Evolutionary conservation across 2,329 filamentous ascomycete genomes (phyloP).

Genomic region (Tolypocladium capitatum): DNA sequence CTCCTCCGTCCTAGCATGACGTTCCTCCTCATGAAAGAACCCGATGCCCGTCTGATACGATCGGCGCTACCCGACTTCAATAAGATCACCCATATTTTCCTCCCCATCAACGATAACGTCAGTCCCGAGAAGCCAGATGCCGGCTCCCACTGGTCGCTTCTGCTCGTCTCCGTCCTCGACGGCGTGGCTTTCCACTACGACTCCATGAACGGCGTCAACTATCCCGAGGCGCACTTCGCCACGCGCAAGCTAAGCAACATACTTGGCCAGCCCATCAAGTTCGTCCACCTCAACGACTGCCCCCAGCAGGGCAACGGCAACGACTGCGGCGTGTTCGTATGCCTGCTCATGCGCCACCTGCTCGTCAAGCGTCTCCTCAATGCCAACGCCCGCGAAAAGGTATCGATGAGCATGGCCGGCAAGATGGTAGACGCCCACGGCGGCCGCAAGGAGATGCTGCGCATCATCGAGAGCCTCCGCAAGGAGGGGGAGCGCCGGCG

Average conservation of each 20-base stretch:
- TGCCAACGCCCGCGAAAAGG: conserved; percentile 70
- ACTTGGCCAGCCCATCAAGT: conserved; percentile 54
- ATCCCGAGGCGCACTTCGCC: conserved; percentile 55
- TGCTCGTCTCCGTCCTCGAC: conserved; percentile 80
- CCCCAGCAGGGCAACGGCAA: conserved; percentile 86
- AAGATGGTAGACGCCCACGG: conserved; percentile 70
- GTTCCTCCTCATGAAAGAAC: conserved; percentile 73
- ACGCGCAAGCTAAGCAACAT: conserved; percentile 57
- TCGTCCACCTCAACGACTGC: conserved; percentile 70
- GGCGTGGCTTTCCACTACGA: conserved; percentile 95
- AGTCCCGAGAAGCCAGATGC: conserved; percentile 70
- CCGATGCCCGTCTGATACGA: conserved; percentile 39
- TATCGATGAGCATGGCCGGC: conserved; percentile 85
- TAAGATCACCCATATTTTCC: conserved; percentile 79
- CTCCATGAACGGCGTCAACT: conserved; percentile 65
- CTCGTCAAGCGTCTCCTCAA: conserved; percentile 70
- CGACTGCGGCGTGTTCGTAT: conserved; percentile 94
- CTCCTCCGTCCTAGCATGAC: conserved; percentile 88
- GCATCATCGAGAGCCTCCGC: conserved; percentile 73
- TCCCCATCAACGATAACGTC: conserved; percentile 83
- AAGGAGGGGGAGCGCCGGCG: conserved; percentile 76
- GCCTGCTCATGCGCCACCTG: conserved; percentile 88
- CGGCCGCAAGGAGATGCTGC: conserved; percentile 80
- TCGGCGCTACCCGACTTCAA: conserved; percentile 70
- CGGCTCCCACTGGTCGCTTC: conserved; percentile 86